Evolutionary conservation across 2,329 filamentous ascomycete species (phyloP), one percentile per base, ranked within the genome.

Genomic region (Rugonectria rugulosa): DNA sequence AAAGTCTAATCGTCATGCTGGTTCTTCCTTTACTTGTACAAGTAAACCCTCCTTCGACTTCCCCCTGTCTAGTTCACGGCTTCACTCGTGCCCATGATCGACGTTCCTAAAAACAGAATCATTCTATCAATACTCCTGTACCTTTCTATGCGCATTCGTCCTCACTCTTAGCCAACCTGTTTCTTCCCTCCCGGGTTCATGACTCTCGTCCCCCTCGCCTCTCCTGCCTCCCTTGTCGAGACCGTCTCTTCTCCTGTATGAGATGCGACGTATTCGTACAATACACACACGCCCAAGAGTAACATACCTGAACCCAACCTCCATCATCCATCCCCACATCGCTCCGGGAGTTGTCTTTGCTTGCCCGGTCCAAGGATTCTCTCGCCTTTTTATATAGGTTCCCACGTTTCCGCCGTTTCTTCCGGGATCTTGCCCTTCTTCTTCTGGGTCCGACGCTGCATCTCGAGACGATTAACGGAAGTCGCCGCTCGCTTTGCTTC

Each of bases 81-180:
- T 32, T 14, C 7, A 29, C 26, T 29, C 26, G 26, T 48, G 45
- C 34, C 29, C 42, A 44, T 54, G 61, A 60, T 62, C 53, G 56
- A 56, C 62, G 45, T 66, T 66, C 48, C 59, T 36, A 64, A 66
- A 65, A 66, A 68, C 57, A 48, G 45, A 45, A 56, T 56, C 46
- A 50, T 46, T 40, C 27, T 40, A 20, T 45, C 19, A 12, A 45
- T 45, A 19, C 32, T 41, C 37, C 27, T 42, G 23, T 3, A 24
- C 12, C 44, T 38, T 38, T 34, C 15, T 24, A 21, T 24, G 26
- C 36, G 26, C 44, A 23, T 34, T 48, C 44, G n/a, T n/a, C n/a
- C n/a, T n/a, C n/a, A n/a, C n/a, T n/a, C n/a, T n/a, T n/a, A n/a
- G n/a, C n/a, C n/a, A n/a, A n/a, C n/a, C 43, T 15, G 38, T 41